Percentiles rank a stretch among this genome's conserved stretches.
phyloP scores from a whole-genome alignment of 192 early-diverging fungal species.

The Cladochytrium replicatum region DNA sequence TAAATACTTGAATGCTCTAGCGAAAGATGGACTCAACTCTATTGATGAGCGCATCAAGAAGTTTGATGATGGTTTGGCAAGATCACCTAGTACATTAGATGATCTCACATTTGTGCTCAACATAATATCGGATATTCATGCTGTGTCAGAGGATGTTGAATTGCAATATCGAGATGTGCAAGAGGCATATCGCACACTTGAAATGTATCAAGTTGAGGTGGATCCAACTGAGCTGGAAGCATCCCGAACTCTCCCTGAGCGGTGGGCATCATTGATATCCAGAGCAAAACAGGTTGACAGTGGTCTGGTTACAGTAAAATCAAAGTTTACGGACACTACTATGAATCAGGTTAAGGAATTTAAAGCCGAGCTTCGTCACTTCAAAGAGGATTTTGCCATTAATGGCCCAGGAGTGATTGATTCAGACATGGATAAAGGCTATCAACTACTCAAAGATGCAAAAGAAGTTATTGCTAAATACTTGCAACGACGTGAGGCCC shows the following conservation, averaged over 20 bases:
- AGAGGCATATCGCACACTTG: conserved; percentile 47
- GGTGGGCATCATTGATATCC: conserved; percentile 40
- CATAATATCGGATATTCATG: conserved; percentile 42
- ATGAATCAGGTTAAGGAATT: conserved; percentile 43
- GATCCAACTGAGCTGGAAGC: conserved; percentile 27
- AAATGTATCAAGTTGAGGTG: conserved; percentile 38
- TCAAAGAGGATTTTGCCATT: conserved; percentile 42
- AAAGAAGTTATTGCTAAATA: conserved; percentile 35
- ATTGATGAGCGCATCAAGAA: conserved; percentile 25
- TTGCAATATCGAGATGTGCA: conserved; percentile 39
- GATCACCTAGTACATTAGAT: conserved; percentile 38
- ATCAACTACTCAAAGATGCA: conserved; percentile 36
- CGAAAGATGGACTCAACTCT: conserved; percentile 25
- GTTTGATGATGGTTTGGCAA: conserved; percentile 39
- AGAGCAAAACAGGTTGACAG: conserved; percentile 39
- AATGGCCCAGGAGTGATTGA: conserved; percentile 45
- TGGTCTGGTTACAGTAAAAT: conserved; percentile 45
- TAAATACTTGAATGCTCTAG: conserved; percentile 42
- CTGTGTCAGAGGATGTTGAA: conserved; percentile 47
- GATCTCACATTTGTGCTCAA: conserved; percentile 55
- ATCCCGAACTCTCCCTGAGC: conserved; percentile 30
- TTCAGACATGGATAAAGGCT: conserved; percentile 43
- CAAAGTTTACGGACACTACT: conserved; percentile 48
- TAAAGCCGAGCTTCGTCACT: conserved; percentile 32
- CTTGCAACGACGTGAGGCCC: conserved; percentile 27